Evolutionary conservation across 805 yeast species (phyloP).

Genomic region (Kodamaea hsintzibuensis): DNA sequence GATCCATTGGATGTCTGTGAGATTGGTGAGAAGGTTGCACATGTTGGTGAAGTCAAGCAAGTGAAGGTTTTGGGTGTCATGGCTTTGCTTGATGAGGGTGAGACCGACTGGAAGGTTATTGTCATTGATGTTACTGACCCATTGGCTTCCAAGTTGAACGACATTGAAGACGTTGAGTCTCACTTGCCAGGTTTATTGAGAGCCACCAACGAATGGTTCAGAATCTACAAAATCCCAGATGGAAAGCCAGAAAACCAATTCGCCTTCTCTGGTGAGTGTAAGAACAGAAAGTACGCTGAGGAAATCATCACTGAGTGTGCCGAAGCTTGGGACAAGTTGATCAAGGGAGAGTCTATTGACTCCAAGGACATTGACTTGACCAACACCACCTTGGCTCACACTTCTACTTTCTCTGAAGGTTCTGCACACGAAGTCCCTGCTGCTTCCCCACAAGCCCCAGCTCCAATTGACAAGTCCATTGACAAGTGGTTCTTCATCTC

Average conservation of each 20-base stretch:
- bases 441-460: constrained; percentile 74
- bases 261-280: constrained; percentile 71
- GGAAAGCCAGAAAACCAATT: constrained; percentile 76
- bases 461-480: constrained; percentile 92
- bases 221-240: constrained; percentile 79
- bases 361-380: constrained; percentile 65
- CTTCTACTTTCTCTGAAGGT: constrained; percentile 51
- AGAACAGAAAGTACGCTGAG: constrained; percentile 58
- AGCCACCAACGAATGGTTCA: constrained; percentile 76
- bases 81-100: constrained; percentile 89
- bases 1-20: constrained; percentile 52
- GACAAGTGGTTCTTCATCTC: constrained; percentile 99
- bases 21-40: constrained; percentile 48
- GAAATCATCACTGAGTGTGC: constrained; percentile 63
- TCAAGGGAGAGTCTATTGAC: constrained; percentile 45
- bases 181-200: constrained; percentile 71
- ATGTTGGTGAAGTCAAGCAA: constrained; percentile 54
- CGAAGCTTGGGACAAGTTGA: constrained; percentile 63
- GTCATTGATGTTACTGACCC: constrained; percentile 71
- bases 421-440: constrained; percentile 60
- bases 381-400: constrained; percentile 66
- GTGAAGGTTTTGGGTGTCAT: constrained; percentile 74
- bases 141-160: constrained; percentile 57
- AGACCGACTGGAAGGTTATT: constrained; percentile 91
- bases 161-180: constrained; percentile 65